Evolutionary conservation across 345 rosid genomes (phyloP), one percentile per base, ranked within the genome.

Genomic region (Leavenworthia alabamica): DNA sequence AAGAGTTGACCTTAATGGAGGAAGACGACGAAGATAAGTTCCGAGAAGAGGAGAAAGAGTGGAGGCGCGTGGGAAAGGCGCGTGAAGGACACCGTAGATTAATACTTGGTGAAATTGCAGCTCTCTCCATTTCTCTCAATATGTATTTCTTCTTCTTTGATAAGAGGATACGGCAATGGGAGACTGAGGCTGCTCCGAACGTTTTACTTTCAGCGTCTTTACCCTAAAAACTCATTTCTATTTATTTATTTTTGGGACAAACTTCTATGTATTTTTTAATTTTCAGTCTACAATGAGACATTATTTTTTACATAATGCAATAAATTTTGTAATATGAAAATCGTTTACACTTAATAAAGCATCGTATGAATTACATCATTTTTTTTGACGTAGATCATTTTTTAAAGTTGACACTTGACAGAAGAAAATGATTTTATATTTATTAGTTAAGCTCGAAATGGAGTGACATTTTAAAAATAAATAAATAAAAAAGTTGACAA

Each of bases 71-170:
- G 40, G 42, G 42, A 43, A 55, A 68, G 70, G 68, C 33, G 48
- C 79, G 79, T 29, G 85, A 71, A 40, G 85, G 84, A 47, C n/a
- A 67, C 28, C 69, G 56, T 19, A 75, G 71, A 79, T 66, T 80
- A 17, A 76, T 59, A 36, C 63, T 76, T 0, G 78, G 60, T 0
- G 70, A 40, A 19, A 74, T 71, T 15, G 82, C 81, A 41, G 64
- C 62, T 60, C 68, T 70, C 79, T 86, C 95, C 97, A 89, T 89
- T 44, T 43, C 6, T 33, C 24, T 31, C 1, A 17, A 17, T 47
- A 27, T 20, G 64, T 27, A 33, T n/a, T 36, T 46, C 35, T 47
- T 16, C 49, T 11, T 53, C 29, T 14, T 29, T 8, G 37, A 22
- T 26, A 12, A 23, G 50, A n/a, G n/a, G n/a, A n/a, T n/a, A 46